These are phyloP conservation scores for Endoconidiophora polonica DNA, from an alignment of 2,329 filamentous ascomycete genomes.

Conservation along the genomic window DNA sequence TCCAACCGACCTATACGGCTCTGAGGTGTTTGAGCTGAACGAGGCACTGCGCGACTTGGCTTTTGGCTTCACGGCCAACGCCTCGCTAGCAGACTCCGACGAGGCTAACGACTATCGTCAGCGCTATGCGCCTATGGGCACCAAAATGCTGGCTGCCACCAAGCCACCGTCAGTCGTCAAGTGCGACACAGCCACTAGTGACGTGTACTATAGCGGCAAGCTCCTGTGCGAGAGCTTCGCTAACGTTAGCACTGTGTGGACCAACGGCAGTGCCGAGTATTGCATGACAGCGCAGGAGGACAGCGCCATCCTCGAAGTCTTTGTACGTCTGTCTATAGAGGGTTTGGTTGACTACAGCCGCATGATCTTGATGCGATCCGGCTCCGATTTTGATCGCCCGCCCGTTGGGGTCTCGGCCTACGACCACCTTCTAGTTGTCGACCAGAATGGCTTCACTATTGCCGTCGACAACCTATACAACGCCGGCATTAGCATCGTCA, in stretches of 20 bases:
- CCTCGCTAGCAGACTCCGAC: constrained; percentile 34
- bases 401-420: constrained; percentile 38
- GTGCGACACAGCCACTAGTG: constrained; percentile 53
- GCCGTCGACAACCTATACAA: constrained; percentile 49
- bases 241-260: constrained; percentile 45
- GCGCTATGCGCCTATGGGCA: constrained; percentile 29
- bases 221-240: constrained; percentile 47
- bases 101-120: constrained; percentile 35
- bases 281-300: constrained; percentile 61
- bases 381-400: constrained; percentile 55
- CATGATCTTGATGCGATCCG: constrained; percentile 50
- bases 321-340: constrained; percentile 40
- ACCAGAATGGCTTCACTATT: constrained; percentile 48
- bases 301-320: constrained; percentile 49
- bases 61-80: constrained; percentile 31
- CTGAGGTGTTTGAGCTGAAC: constrained; percentile 53
- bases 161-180: constrained; percentile 37
- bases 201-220: constrained; percentile 53
- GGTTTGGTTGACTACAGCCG: constrained; percentile 47
- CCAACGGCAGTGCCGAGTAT: constrained; percentile 50
- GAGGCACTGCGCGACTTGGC: constrained; percentile 37
- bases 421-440: constrained; percentile 40
- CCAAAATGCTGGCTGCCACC: constrained; percentile 26
- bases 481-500: constrained; percentile 47
- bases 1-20: constrained; percentile 44